Base-by-base conservation (phyloP, 2,329 filamentous ascomycete species). In the Thielaviopsis punctulata region DNA sequence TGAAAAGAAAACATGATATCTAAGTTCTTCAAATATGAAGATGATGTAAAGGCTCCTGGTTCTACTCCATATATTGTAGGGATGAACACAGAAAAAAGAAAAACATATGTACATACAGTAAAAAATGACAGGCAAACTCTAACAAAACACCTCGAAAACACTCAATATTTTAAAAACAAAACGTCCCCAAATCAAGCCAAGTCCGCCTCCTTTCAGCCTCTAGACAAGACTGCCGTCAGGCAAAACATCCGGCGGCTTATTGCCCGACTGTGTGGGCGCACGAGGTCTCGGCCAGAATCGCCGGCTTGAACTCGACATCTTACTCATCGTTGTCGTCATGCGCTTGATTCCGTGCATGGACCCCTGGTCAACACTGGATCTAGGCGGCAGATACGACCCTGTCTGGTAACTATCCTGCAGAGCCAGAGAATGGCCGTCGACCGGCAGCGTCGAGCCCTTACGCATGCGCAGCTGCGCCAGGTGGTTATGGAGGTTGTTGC, bases 281-380 rank as follows among this genome's bases (percentile, higher is more conserved):
- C 53, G 36, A 13, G 53, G 53, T 19, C 53, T 48, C 15, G 45
- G 33, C 53, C 53, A 55, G 30, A 55, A 55, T 15, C 53, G 45
- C 33, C 49, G 45, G 21, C 53, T 55, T 7, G 53, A 52, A 30
- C 36, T 52, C 12, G 53, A 55, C 49, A 55, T 52, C 36, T 52
- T 51, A 48, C 53, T 55, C 53, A 55, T 55, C 18, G 49, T 45
- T 24, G 53, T 55, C 39, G 53, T 49, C 53, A 55, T 55, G 2
- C 53, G 49, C n/a, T 45, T 45, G 41, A 55, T 55, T 18, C 53
- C 53, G 2, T 48, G 41, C 7, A 49, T 25, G 7, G 53, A 55
- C 10, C 45, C 49, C 27, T 55, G 53, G 8, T 55, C 53, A 21
- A 52, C 15, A 27, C 53, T 55, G 15, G 45, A 39, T 15, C 53